A percentile compares a stretch with the other conserved stretches of the same genome.
phyloP scores from a whole-genome alignment of 208 protist species.

The Crithidia brevicula region DNA sequence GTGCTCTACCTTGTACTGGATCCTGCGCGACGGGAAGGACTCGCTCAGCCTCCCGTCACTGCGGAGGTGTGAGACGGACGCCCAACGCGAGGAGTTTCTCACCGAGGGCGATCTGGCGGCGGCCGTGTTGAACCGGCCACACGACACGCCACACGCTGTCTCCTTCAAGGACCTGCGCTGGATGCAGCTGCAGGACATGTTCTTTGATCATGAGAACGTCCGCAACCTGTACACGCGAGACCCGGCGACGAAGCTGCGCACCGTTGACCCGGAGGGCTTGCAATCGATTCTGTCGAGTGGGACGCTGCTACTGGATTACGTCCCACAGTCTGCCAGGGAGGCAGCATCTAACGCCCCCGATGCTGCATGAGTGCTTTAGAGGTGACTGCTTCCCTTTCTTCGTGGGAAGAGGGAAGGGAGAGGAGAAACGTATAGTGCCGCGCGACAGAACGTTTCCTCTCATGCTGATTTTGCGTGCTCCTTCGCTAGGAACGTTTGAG shows the following conservation, averaged over 20 bases:
- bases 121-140: not conserved
- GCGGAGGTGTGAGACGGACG: not conserved
- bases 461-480: too few species aligned
- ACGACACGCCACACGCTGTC: slow-evolving; percentile 13
- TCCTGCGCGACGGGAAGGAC: slow-evolving; percentile 4
- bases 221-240: slow-evolving; percentile 47
- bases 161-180: slow-evolving; percentile 57
- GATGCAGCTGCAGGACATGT: slow-evolving; percentile 52
- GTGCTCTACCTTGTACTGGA: slow-evolving; percentile 36
- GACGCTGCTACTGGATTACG: slow-evolving; percentile 55
- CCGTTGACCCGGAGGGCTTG: slow-evolving; percentile 43
- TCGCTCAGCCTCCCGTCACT: slow-evolving; percentile 4
- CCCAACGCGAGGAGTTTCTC: not conserved
- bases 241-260: not conserved
- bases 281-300: slow-evolving; percentile 39
- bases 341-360: not conserved
- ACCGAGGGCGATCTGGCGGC: not conserved
- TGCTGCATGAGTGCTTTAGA: too few species aligned
- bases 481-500: too few species aligned
- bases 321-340: not conserved
- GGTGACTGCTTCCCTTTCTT: too few species aligned
- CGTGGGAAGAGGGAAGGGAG: too few species aligned
- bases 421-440: too few species aligned
- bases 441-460: too few species aligned
- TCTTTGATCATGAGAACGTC: slow-evolving; percentile 27